phyloP scores from a whole-genome alignment of 345 rosid genomes.

The Odontarrhena argentea region DNA sequence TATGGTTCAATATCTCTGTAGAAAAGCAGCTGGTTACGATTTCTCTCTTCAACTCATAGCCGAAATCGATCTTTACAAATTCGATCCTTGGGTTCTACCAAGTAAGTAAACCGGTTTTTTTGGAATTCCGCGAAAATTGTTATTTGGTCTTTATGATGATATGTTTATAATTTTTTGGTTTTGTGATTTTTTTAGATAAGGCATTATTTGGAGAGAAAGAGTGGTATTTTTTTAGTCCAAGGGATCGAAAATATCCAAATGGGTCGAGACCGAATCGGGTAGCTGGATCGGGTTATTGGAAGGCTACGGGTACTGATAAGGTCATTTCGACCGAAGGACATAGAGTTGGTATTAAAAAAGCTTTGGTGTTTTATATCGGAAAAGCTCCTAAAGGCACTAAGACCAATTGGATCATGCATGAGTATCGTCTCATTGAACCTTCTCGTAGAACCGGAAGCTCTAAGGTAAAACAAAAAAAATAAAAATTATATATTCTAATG shows the following conservation, averaged over 20 bases:
- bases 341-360: constrained; percentile 86
- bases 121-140: neutral
- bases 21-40: constrained; percentile 77
- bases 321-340: constrained; percentile 69
- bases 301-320: constrained; percentile 94
- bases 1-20: constrained; percentile 76
- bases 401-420: constrained; percentile 99
- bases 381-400: constrained; percentile 96
- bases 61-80: constrained; percentile 90
- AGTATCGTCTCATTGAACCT: constrained; percentile 72
- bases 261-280: constrained; percentile 94
- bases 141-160: neutral
- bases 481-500: no score
- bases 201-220: constrained; percentile 92
- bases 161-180: neutral
- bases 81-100: constrained; percentile 89
- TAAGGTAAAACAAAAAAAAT: constrained; percentile 49
- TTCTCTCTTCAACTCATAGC: constrained; percentile 71
- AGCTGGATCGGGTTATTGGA: constrained; percentile 94
- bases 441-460: constrained; percentile 61
- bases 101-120: constrained; percentile 44
- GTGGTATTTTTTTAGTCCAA: constrained; percentile 93
- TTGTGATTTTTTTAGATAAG: constrained; percentile 55
- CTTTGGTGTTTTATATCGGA: constrained; percentile 87
- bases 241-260: constrained; percentile 91